Percentiles rank a stretch among this genome's conserved stretches.
phyloP scores from a whole-genome alignment of 352 stramenopile species.

The Globisporangium middletonii region DNA sequence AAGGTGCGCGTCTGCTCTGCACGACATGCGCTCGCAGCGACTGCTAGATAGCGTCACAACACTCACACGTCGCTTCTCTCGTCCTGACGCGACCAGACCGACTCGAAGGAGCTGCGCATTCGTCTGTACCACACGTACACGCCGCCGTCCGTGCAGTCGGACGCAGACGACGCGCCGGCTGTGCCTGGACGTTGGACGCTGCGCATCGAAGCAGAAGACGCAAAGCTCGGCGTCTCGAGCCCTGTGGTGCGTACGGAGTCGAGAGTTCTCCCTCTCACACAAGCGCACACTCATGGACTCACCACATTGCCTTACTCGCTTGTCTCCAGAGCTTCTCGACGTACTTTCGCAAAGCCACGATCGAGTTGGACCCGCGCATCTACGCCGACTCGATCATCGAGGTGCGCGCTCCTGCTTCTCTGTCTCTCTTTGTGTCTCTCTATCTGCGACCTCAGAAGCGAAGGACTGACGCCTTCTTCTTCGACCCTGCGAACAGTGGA shows the following conservation, averaged over 20 bases:
- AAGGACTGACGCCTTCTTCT: neutral
- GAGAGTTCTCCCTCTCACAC: neutral
- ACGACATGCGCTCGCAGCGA: too few relatives aligned
- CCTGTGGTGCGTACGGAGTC: conserved; percentile 28
- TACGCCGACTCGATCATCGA: conserved; percentile 70
- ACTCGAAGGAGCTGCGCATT: conserved; percentile 52
- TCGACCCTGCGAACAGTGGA: conserved; percentile 32
- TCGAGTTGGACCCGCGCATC: conserved; percentile 61
- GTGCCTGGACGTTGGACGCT: conserved; percentile 54
- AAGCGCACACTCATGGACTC: neutral
- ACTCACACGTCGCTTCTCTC: too few relatives aligned
- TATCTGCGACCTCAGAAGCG: neutral
- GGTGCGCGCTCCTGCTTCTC: conserved; percentile 11
- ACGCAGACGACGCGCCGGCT: conserved; percentile 20
- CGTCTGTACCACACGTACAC: conserved; percentile 59
- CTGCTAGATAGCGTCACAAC: too few relatives aligned
- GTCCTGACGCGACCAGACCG: conserved; percentile 19
- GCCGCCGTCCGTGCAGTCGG: conserved; percentile 25
- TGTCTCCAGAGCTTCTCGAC: conserved; percentile 58
- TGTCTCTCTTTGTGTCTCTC: neutral
- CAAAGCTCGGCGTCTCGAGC: conserved; percentile 11
- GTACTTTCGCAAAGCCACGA: conserved; percentile 71
- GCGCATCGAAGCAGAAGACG: conserved; percentile 50
- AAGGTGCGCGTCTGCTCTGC: conserved; percentile 15
- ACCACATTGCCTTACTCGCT: neutral